These are phyloP conservation scores for Eucalyptus marginata DNA, from an alignment of 345 rosid species.

Conservation along the genomic window DNA sequence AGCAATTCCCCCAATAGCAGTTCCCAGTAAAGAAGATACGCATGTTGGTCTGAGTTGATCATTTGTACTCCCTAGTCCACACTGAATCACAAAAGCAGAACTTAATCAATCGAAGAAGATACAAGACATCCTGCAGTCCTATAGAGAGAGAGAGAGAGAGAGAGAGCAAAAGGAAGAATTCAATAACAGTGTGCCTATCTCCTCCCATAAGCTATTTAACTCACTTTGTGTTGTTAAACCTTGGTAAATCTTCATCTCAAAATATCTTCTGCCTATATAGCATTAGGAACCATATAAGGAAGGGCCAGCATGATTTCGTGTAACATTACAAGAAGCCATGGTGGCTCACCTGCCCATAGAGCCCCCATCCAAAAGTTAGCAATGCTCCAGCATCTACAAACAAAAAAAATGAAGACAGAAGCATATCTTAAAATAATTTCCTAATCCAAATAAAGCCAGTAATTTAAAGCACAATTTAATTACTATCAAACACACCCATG, in stretches of 20 bases:
- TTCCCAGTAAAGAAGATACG: conserved; percentile 37
- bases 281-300: not conserved
- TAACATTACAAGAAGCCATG: not conserved
- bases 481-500: not conserved
- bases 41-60: conserved; percentile 62
- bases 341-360: conserved; percentile 65
- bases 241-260: not conserved
- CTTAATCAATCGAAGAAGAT: not conserved
- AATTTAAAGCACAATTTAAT: not conserved
- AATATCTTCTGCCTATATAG: not conserved
- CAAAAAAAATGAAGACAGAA: not conserved
- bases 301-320: not conserved
- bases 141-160: not conserved
- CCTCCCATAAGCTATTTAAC: not conserved
- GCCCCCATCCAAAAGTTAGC: conserved; percentile 88
- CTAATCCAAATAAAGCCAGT: not conserved
- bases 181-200: not conserved
- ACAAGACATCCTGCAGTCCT: not conserved
- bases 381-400: conserved; percentile 61
- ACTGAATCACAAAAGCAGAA: conserved; percentile 17
- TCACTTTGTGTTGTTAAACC: not conserved
- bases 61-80: conserved; percentile 72
- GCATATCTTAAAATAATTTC: not conserved
- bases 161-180: not conserved
- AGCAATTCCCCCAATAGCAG: conserved; percentile 37